Evolutionary conservation across 345 rosid species (phyloP).

Genomic region (Eucalyptus caleyi): DNA sequence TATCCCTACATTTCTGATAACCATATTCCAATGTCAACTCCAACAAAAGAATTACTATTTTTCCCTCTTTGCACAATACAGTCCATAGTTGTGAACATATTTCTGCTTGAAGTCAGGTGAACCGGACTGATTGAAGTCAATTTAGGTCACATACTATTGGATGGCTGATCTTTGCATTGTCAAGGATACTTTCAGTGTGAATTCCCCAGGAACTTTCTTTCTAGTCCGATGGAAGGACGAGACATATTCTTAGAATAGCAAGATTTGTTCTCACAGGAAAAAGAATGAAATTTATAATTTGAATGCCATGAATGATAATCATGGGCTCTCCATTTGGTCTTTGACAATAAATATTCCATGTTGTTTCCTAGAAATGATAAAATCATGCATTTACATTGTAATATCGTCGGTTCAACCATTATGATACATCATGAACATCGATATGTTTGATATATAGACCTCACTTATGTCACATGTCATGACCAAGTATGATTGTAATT

Average conservation of each 20-base stretch:
- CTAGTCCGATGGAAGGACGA: background rate
- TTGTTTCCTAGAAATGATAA: background rate
- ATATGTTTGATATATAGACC: background rate
- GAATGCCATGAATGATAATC: background rate
- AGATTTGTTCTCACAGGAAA: background rate
- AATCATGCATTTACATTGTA: background rate
- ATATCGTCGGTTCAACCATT: background rate
- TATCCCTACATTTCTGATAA: background rate
- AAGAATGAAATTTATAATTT: background rate
- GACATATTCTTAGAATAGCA: background rate
- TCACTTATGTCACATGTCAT: background rate
- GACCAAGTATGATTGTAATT: background rate
- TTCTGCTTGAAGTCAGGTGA: background rate
- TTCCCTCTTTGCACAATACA: background rate
- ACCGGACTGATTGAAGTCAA: background rate
- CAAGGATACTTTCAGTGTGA: background rate
- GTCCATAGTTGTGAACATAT: background rate
- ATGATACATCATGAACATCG: background rate
- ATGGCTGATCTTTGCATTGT: background rate
- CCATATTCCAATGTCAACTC: background rate
- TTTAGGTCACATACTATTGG: background rate
- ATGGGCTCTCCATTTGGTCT: background rate
- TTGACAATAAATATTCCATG: background rate
- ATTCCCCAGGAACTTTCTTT: background rate
- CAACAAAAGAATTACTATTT: background rate